These are phyloP conservation scores for Diaporthe humulicola DNA, from an alignment of 2,329 filamentous ascomycete genomes.

Conservation along the genomic window DNA sequence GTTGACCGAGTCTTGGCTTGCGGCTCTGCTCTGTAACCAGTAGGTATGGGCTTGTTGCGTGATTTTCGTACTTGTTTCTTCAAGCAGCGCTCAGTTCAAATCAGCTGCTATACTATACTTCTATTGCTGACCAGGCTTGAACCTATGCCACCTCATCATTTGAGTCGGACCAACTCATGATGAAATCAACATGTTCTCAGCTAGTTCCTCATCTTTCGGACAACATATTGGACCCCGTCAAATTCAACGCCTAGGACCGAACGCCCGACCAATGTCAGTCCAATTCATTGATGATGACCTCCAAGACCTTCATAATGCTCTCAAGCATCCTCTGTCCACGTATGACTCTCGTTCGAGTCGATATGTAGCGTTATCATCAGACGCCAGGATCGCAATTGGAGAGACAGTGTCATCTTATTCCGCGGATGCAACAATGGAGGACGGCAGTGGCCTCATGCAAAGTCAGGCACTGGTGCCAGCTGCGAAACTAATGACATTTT, in stretches of 20 bases:
- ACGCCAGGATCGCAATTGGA: not conserved
- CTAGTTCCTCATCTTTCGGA: not conserved
- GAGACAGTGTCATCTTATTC: not conserved
- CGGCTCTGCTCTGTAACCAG: not conserved
- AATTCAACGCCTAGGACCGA: not conserved
- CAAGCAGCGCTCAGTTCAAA: not conserved
- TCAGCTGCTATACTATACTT: too few relatives aligned
- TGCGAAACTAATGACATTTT: not conserved
- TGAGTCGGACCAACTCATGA: too few relatives aligned
- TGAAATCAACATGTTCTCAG: not conserved
- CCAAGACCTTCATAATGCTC: not conserved
- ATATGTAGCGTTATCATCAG: not conserved
- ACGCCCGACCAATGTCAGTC: not conserved
- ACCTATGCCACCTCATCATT: too few relatives aligned
- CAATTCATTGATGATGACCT: constrained; percentile 3
- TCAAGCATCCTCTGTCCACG: not conserved
- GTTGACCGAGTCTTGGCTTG: not conserved
- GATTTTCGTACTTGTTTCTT: not conserved
- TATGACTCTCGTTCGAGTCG: not conserved
- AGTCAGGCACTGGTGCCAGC: not conserved
- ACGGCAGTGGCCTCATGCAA: not conserved
- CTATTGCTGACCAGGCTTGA: too few relatives aligned
- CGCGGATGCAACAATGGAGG: not conserved
- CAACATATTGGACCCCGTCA: not conserved
- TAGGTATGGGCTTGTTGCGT: not conserved